These are phyloP conservation scores for Fusarium sp. DNA, from an alignment of 2,329 filamentous ascomycete species.

Conservation along the genomic window DNA sequence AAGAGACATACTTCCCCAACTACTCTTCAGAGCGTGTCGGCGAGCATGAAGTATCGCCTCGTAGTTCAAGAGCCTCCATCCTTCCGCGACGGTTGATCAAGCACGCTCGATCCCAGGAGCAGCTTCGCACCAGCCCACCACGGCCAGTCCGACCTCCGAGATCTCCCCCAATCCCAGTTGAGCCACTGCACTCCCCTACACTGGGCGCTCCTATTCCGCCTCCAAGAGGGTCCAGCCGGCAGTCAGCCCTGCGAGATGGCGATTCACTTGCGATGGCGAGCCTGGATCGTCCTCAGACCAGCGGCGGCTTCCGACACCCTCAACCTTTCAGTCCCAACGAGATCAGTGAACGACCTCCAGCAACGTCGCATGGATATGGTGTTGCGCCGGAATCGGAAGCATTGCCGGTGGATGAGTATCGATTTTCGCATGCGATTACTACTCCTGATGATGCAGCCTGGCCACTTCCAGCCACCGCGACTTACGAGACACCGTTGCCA, in stretches of 20 bases:
- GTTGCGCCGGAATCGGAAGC: conserved; percentile 24
- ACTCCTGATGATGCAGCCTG: conserved; percentile 61
- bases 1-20: conserved; percentile 63
- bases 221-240: conserved; percentile 69
- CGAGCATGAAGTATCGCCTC: conserved; percentile 34
- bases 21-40: conserved; percentile 56
- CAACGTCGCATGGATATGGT: conserved; percentile 32
- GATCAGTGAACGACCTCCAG: conserved; percentile 35
- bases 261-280: conserved; percentile 55
- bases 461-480: conserved; percentile 53
- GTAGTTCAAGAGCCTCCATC: conserved; percentile 43
- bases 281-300: conserved; percentile 62
- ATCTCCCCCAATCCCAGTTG: conserved; percentile 44
- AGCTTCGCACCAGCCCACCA: conserved; percentile 63
- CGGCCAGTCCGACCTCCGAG: conserved; percentile 64
- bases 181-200: conserved; percentile 47
- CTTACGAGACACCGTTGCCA: conserved; percentile 64
- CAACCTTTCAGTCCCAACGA: conserved; percentile 57
- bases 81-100: conserved; percentile 58
- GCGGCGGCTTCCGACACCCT: conserved; percentile 62
- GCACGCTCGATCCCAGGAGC: conserved; percentile 65
- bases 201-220: conserved; percentile 62
- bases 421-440: conserved; percentile 59
- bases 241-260: conserved; percentile 62
- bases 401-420: conserved; percentile 31